Evolutionary conservation across 495 filamentous ascomycete genomes (phyloP).

Genomic region (Corynascus novoguineensis): DNA sequence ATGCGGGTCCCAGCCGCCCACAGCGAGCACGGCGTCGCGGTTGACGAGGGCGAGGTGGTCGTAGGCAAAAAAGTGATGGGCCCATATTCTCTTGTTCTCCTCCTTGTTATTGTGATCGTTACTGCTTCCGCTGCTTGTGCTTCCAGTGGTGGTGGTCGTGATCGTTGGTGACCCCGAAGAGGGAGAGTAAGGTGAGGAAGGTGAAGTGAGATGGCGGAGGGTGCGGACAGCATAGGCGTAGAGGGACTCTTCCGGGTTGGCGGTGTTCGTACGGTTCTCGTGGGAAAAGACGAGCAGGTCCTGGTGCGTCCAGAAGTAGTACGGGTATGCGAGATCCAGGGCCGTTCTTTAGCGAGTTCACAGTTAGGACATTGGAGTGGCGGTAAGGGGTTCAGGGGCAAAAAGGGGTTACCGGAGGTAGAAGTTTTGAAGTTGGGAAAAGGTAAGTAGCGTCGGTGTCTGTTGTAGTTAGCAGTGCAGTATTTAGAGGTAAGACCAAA

Average conservation of each 20-base stretch:
- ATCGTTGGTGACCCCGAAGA: too few species aligned
- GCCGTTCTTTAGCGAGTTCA: slow-evolving; percentile 30
- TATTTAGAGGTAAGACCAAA: not conserved
- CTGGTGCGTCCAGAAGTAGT: slow-evolving; percentile 59
- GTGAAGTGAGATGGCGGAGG: slow-evolving; percentile 30
- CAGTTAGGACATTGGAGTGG: not conserved
- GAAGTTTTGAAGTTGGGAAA: slow-evolving; percentile 60
- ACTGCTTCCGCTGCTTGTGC: not conserved
- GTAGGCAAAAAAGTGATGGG: slow-evolving; percentile 51
- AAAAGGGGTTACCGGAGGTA: slow-evolving; percentile 32
- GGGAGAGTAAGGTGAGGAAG: too few species aligned
- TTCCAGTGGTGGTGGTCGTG: not conserved
- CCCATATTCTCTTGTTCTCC: slow-evolving; percentile 37
- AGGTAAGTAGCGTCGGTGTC: slow-evolving; percentile 56
- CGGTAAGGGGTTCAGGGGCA: not conserved
- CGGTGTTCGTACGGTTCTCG: slow-evolving; percentile 32
- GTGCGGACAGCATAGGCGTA: slow-evolving; percentile 45
- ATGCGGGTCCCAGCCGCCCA: slow-evolving; percentile 57
- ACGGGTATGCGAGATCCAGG: slow-evolving; percentile 43
- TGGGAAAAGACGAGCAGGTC: slow-evolving; percentile 50
- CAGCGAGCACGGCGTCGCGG: slow-evolving; percentile 43
- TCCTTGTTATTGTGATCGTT: too few species aligned
- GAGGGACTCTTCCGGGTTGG: slow-evolving; percentile 35
- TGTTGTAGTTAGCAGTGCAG: not conserved
- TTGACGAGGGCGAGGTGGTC: slow-evolving; percentile 55